These are phyloP conservation scores for Colletotrichum melonis DNA, from an alignment of 2,329 filamentous ascomycete genomes.

Conservation along the genomic window DNA sequence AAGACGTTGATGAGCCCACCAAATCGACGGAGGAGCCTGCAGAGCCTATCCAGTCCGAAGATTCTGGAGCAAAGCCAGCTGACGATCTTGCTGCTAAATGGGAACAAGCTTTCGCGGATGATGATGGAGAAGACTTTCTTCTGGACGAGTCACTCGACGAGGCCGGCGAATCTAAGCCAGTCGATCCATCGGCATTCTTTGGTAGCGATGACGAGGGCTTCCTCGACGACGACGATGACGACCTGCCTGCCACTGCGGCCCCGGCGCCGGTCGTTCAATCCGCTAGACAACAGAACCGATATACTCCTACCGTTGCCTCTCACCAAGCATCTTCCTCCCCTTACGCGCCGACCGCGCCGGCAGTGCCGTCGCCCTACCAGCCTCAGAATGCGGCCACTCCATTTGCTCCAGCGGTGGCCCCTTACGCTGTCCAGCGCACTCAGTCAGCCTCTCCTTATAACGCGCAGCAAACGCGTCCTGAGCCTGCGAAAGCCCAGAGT, in stretches of 20 bases:
- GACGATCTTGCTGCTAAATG: conserved; percentile 84
- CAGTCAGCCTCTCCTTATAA: conserved; percentile 49
- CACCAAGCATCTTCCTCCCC: conserved; percentile 26
- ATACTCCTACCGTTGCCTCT: conserved; percentile 17
- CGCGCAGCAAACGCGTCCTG: conserved; percentile 52
- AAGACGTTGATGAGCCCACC: conserved; percentile 36
- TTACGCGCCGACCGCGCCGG: conserved; percentile 42
- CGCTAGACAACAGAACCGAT: conserved; percentile 32
- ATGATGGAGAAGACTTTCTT: conserved; percentile 76
- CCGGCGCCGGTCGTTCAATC: conserved; percentile 7
- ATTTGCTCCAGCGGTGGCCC: conserved; percentile 32
- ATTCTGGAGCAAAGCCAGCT: conserved; percentile 44
- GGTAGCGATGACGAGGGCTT: conserved; percentile 90
- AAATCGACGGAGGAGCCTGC: not conserved
- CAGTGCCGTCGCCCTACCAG: conserved; percentile 39
- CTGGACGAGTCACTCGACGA: conserved; percentile 64
- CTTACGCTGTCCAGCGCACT: conserved; percentile 40
- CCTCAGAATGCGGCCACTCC: conserved; percentile 34
- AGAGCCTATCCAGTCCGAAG: conserved; percentile 32
- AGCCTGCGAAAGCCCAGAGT: conserved; percentile 75
- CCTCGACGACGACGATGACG: conserved; percentile 74
- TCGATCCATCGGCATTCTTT: conserved; percentile 75
- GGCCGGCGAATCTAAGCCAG: conserved; percentile 53
- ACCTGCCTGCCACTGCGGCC: conserved; percentile 38
- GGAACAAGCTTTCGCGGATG: conserved; percentile 82